These are phyloP conservation scores for Pochonia chlamydosporia DNA, from an alignment of 2,329 filamentous ascomycete genomes.

Conservation along the genomic window DNA sequence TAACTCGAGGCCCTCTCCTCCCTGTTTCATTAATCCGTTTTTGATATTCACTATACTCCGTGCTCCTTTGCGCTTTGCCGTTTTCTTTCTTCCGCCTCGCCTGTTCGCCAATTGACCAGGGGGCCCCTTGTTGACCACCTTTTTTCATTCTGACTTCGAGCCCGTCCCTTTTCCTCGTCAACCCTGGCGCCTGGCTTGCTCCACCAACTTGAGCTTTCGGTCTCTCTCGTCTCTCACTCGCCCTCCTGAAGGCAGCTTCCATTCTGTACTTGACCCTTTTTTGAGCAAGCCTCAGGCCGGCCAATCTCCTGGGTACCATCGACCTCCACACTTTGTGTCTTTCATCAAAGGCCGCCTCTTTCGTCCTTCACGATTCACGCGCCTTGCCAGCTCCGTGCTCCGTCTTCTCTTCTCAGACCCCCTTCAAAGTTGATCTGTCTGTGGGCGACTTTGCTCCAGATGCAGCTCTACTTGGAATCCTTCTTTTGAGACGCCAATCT, in stretches of 20 bases:
- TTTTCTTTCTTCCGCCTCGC: background rate
- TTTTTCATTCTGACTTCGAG: background rate
- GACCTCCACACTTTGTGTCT: constrained; percentile 11
- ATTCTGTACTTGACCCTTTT: background rate
- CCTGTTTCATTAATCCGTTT: background rate
- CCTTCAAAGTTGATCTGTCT: constrained; percentile 20
- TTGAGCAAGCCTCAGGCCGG: constrained; percentile 7
- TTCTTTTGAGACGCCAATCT: constrained; percentile 18
- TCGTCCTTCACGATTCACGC: constrained; percentile 9
- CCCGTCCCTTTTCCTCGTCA: background rate
- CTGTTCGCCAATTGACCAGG: background rate
- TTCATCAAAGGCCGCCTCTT: constrained; percentile 10
- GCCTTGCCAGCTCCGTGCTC: constrained; percentile 7
- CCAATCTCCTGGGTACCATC: constrained; percentile 10
- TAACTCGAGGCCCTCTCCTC: background rate
- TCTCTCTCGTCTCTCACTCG: background rate
- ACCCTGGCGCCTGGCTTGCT: constrained; percentile 1
- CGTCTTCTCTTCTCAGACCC: constrained; percentile 17
- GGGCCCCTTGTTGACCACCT: constrained; percentile 1
- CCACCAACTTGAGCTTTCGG: constrained; percentile 1
- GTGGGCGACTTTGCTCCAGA: constrained; percentile 19
- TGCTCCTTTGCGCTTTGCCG: background rate
- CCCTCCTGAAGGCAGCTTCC: constrained; percentile 1
- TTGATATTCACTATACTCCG: background rate
- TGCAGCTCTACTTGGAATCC: constrained; percentile 20